Evolutionary conservation across 2,329 filamentous ascomycete species (phyloP), one percentile per base, ranked within the genome.

Genomic region (Epichloe uncinata): DNA sequence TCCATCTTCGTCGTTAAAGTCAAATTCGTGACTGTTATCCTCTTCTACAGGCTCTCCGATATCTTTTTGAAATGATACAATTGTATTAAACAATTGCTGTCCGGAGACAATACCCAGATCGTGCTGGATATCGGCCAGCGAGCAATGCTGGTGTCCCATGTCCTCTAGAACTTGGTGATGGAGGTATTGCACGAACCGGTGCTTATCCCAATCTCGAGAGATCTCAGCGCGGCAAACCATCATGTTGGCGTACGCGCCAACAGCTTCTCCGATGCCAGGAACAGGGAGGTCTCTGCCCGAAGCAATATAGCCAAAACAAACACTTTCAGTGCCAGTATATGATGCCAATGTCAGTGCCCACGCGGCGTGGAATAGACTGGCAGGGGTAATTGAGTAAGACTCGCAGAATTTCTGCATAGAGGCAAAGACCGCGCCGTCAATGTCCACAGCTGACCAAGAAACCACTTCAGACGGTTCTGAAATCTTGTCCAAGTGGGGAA

Each of bases 181-280:
- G 0, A 74, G 2, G 58, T 45, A 45, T 30, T 49, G 42, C 8
- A 44, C 52, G 9, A 77, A 60, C 1, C 64, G 50, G 42, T 65
- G 48, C 53, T 45, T 49, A 4, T 7, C 20, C 48, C 48, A 49
- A 6, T 61, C 48, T 47, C 42, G 42, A 38, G 49, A 45, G 61
- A 73, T 55, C 50, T 63, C 58, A 4, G 77, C 63, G 5, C 71
- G 68, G 51, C 70, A 76, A 43, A 75, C 70, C 3, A 79, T 66
- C 69, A 78, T 77, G 49, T 76, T 77, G 52, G 79, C 73, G 45
- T 78, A 73, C 9, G 69, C 66, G 0, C 77, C 77, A 11, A 74
- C 67, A 2, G 74, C 69, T 3, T 71, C 64, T 2, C 72, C 65
- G 11, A 78, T 71, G 1, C 69, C 67, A 2, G 66, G 61, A 1